phyloP scores from a whole-genome alignment of 2,329 filamentous ascomycete species.

The Emericellopsis cladophorae region DNA sequence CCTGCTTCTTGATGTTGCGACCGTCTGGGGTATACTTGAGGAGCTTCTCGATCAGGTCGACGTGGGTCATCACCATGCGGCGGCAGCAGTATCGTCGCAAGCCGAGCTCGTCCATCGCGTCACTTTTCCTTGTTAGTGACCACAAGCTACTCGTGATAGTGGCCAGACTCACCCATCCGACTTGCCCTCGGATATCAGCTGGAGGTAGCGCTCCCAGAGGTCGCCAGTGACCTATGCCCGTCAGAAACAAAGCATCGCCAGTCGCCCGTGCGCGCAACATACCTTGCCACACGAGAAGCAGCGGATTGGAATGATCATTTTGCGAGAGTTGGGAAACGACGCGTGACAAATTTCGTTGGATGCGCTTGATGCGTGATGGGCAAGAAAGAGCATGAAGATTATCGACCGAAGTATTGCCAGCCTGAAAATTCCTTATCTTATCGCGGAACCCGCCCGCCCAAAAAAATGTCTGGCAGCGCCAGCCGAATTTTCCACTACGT shows the following conservation, averaged over 20 bases:
- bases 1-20: conserved; percentile 47
- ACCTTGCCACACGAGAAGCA: conserved; percentile 99
- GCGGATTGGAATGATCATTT: conserved; percentile 96
- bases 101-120: conserved; percentile 90
- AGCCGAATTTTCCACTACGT: conserved; percentile 23
- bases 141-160: not conserved
- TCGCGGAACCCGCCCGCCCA: conserved; percentile 11
- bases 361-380: not conserved
- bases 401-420: conserved; percentile 5
- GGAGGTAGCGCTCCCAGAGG: conserved; percentile 92
- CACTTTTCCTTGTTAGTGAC: conserved; percentile 38
- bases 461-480: conserved; percentile 20
- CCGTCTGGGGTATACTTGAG: conserved; percentile 67
- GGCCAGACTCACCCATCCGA: conserved; percentile 50
- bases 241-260: conserved; percentile 12
- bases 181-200: conserved; percentile 68
- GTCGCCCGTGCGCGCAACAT: conserved; percentile 8
- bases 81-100: conserved; percentile 96
- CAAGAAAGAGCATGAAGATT: conserved; percentile 1
- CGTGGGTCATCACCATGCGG: conserved; percentile 98
- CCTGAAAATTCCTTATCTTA: conserved; percentile 23
- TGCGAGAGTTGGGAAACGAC: conserved; percentile 17
- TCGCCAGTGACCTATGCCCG: conserved; percentile 74
- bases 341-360: not conserved
- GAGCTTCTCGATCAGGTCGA: conserved; percentile 96